Evolutionary conservation across 2,329 filamentous ascomycete genomes (phyloP).

Genomic region (Colletotrichum shisoi): DNA sequence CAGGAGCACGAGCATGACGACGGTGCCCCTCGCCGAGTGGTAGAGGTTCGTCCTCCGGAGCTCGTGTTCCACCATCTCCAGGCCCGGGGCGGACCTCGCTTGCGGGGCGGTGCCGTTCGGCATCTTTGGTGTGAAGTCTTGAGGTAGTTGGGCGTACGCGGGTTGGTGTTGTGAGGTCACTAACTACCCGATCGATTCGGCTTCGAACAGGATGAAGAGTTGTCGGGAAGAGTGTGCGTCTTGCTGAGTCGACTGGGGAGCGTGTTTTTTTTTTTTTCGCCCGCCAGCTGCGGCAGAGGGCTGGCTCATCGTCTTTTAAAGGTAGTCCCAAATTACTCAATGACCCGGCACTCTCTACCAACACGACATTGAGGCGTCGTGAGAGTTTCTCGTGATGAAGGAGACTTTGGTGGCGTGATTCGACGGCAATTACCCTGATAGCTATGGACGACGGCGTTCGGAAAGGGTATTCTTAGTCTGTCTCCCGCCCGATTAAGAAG

Average conservation of each 20-base stretch:
- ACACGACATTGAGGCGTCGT: background rate
- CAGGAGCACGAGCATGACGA: background rate
- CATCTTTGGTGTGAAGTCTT: background rate
- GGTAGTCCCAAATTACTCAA: too few species aligned
- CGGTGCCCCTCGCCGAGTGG: background rate
- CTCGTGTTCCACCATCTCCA: too few species aligned
- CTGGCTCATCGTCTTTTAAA: background rate
- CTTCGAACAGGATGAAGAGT: too few species aligned
- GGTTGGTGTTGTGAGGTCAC: too few species aligned
- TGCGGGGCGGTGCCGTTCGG: background rate
- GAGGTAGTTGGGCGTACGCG: too few species aligned
- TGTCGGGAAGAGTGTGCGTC: background rate
- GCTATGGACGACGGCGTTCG: background rate
- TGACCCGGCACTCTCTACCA: background rate
- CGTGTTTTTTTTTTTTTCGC: too few species aligned
- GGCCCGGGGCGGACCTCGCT: background rate
- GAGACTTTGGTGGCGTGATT: conserved; percentile 12
- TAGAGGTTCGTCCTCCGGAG: background rate
- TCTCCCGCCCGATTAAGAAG: too few species aligned
- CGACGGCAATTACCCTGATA: background rate
- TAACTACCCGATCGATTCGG: too few species aligned
- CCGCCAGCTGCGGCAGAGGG: too few species aligned
- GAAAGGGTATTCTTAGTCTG: background rate
- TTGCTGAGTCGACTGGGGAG: background rate
- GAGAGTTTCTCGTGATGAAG: conserved; percentile 3